Evolutionary conservation across 345 rosid species (phyloP).

Genomic region (Dimocarpus longan): DNA sequence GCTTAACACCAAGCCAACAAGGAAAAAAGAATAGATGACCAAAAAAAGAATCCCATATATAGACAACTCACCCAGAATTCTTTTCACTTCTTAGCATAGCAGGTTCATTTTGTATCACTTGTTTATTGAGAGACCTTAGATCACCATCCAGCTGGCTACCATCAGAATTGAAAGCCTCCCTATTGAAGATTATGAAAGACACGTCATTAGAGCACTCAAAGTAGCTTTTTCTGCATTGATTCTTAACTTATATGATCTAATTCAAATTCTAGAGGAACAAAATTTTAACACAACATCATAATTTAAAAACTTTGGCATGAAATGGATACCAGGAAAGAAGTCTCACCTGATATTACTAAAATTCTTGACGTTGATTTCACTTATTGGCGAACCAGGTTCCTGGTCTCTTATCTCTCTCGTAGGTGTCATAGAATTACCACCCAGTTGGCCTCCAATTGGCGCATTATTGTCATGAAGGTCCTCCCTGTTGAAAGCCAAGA

Average conservation of each 20-base stretch:
- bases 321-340: conserved; percentile 3
- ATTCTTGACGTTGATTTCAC: conserved; percentile 32
- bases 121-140: conserved; percentile 39
- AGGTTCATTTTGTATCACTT: conserved; percentile 40
- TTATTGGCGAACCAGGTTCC: conserved; percentile 34
- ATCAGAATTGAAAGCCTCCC: conserved; percentile 32
- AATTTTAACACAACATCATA: conserved; percentile 4
- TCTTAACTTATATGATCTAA: conserved; percentile 1
- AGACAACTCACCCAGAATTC: conserved; percentile 39
- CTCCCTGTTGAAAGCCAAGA: conserved; percentile 34
- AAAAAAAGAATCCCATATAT: background rate
- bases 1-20: background rate
- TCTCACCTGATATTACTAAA: conserved; percentile 37
- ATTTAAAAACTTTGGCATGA: background rate
- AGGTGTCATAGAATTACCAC: conserved; percentile 21
- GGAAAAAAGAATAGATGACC: background rate
- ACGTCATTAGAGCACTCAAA: background rate
- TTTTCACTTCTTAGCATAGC: conserved; percentile 33
- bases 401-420: conserved; percentile 17
- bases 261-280: background rate
- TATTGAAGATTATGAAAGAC: conserved; percentile 20
- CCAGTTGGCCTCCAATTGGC: conserved; percentile 34
- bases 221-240: background rate
- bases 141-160: conserved; percentile 32
- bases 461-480: conserved; percentile 20